These are phyloP conservation scores for Acarospora socialis DNA, from an alignment of 2,329 filamentous ascomycete species.

Conservation along the genomic window DNA sequence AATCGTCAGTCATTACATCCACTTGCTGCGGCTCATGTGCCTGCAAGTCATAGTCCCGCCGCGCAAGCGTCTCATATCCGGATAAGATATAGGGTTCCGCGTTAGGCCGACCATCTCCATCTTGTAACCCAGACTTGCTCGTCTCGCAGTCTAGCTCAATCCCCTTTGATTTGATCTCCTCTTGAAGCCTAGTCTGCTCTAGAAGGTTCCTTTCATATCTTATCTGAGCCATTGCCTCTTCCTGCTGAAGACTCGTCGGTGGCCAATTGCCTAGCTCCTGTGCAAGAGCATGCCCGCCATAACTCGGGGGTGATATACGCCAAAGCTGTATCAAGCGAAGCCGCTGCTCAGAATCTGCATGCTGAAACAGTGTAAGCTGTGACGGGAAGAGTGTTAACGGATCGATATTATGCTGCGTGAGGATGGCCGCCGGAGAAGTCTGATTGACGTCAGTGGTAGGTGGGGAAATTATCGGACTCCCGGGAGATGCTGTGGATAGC, in stretches of 20 bases:
- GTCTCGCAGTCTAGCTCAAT: too few species aligned
- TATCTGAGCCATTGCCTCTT: conserved; percentile 41
- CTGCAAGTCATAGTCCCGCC: conserved; percentile 43
- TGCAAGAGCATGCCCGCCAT: conserved; percentile 41
- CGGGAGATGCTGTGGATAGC: conserved; percentile 25
- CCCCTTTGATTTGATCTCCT: too few species aligned
- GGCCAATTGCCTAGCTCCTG: conserved; percentile 45
- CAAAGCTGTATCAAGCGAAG: conserved; percentile 68
- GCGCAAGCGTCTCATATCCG: conserved; percentile 60
- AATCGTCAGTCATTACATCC: too few species aligned
- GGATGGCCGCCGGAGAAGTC: conserved; percentile 41
- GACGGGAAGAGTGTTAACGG: conserved; percentile 53
- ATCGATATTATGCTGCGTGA: conserved; percentile 56
- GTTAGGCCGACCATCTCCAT: conserved; percentile 24
- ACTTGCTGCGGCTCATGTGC: conserved; percentile 5
- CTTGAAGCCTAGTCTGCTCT: conserved; percentile 22
- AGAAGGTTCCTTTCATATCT: conserved; percentile 41
- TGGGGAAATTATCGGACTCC: conserved; percentile 37
- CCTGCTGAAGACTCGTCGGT: conserved; percentile 39
- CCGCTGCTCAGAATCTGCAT: conserved; percentile 58
- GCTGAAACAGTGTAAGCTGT: conserved; percentile 65
- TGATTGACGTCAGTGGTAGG: conserved; percentile 34
- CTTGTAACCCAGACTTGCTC: conserved; percentile 17
- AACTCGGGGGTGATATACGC: conserved; percentile 61
- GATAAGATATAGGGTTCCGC: conserved; percentile 74